Conservation (phyloP, 345 rosid genomes). For the Syzygium aqueum region DNA sequence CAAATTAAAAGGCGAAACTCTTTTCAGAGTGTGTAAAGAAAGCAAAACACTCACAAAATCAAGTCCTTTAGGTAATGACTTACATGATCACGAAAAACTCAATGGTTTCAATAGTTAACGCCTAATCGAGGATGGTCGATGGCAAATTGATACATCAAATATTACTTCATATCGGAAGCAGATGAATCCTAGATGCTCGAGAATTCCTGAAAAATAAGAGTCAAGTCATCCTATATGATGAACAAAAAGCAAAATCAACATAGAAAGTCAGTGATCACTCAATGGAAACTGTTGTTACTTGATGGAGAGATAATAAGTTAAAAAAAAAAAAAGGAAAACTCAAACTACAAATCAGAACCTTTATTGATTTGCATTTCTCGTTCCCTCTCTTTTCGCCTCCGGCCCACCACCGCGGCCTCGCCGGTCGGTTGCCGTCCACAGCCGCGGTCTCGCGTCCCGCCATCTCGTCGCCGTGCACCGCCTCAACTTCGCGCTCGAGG, state of each 20-base stretch:
- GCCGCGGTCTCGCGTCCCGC: background rate
- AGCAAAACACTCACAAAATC: rapidly evolving
- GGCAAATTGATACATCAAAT: background rate
- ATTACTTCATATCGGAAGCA: background rate
- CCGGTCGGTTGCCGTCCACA: background rate
- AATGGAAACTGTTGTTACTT: background rate
- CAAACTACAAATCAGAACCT: background rate
- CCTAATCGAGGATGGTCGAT: rapidly evolving
- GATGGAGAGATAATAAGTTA: too few relatives aligned
- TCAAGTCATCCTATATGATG: background rate
- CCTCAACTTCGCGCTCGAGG: background rate
- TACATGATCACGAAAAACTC: rapidly evolving
- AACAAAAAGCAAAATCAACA: background rate
- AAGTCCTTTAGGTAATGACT: background rate
- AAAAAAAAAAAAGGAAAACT: rapidly evolving
- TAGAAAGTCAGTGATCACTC: rapidly evolving
- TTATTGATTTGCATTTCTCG: background rate
- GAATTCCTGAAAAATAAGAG: rapidly evolving
- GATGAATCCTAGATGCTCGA: background rate
- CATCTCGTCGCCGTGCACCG: background rate
- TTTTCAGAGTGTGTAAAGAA: background rate
- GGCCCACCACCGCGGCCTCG: background rate
- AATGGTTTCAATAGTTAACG: rapidly evolving
- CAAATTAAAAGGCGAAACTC: background rate
- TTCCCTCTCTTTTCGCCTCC: background rate